These are phyloP conservation scores for Wickerhamiella galacta DNA, from an alignment of 805 yeast species.

Conservation along the genomic window DNA sequence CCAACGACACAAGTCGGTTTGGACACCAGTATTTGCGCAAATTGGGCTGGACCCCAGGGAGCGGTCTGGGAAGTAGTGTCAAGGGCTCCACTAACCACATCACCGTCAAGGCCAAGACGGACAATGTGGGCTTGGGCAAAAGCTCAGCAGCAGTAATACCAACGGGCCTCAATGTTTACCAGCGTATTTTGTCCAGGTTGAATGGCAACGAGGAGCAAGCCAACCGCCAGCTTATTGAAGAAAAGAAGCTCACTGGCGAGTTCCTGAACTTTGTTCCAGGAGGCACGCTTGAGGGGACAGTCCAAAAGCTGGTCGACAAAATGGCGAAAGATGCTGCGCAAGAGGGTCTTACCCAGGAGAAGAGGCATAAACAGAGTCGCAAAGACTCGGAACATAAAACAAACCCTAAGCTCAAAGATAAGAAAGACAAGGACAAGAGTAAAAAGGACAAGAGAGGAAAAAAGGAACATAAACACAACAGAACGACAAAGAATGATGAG, in stretches of 20 bases:
- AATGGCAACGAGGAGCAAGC: slow-evolving; percentile 63
- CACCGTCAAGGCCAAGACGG: slow-evolving; percentile 66
- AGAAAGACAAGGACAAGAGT: slow-evolving; percentile 17
- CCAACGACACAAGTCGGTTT: slow-evolving; percentile 51
- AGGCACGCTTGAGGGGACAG: slow-evolving; percentile 64
- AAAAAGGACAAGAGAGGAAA: slow-evolving; percentile 19
- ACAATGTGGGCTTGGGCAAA: slow-evolving; percentile 83
- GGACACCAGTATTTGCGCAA: slow-evolving; percentile 74
- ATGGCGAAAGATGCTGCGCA: slow-evolving; percentile 13
- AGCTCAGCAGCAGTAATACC: slow-evolving; percentile 51
- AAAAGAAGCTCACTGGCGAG: slow-evolving; percentile 51
- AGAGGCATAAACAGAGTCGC: slow-evolving; percentile 15
- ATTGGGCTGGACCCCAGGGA: slow-evolving; percentile 87
- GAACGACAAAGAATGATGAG: slow-evolving; percentile 19
- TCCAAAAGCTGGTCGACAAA: slow-evolving; percentile 33
- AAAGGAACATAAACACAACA: slow-evolving; percentile 20
- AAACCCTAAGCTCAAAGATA: slow-evolving; percentile 15
- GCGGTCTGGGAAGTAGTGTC: slow-evolving; percentile 66
- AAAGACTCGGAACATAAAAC: slow-evolving; percentile 16
- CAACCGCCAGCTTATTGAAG: slow-evolving; percentile 36
- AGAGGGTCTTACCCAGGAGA: slow-evolving; percentile 2
- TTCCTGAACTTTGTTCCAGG: slow-evolving; percentile 76
- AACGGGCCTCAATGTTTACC: slow-evolving; percentile 86
- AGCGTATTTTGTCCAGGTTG: slow-evolving; percentile 70
- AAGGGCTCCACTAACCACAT: slow-evolving; percentile 34